A percentile compares a stretch with the other conserved stretches of the same genome.
phyloP scores from a whole-genome alignment of 768 basidiomycete genomes.

The Coprinopsis marcescibilis region DNA sequence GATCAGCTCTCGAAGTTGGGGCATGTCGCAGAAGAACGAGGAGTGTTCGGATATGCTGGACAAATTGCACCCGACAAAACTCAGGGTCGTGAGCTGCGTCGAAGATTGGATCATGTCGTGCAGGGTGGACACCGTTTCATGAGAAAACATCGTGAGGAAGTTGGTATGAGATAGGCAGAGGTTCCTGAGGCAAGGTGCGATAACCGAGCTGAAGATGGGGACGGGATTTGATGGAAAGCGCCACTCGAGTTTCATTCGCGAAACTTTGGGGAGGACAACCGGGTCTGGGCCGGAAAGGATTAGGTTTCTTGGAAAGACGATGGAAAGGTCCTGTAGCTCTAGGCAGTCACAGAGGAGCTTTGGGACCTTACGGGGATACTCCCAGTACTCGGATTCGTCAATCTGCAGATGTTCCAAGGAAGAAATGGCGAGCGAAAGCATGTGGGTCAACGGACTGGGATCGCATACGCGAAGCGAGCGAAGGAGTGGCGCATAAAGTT shows the following conservation, averaged over 20 bases:
- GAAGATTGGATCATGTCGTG: slow-evolving; percentile 14
- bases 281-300: slow-evolving; percentile 9
- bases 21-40: slow-evolving; percentile 8
- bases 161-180: slow-evolving; percentile 12
- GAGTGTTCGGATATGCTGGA: slow-evolving; percentile 8
- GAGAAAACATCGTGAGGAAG: slow-evolving; percentile 7
- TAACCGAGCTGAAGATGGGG: slow-evolving; percentile 14
- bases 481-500: slow-evolving; percentile 13
- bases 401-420: slow-evolving; percentile 11
- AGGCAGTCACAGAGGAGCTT: slow-evolving; percentile 14
- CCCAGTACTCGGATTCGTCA: slow-evolving; percentile 13
- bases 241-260: slow-evolving; percentile 14
- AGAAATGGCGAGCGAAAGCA: slow-evolving; percentile 7
- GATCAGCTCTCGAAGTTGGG: slow-evolving; percentile 10
- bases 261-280: slow-evolving; percentile 15
- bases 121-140: slow-evolving; percentile 9
- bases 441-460: slow-evolving; percentile 15
- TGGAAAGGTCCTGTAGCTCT: slow-evolving; percentile 14
- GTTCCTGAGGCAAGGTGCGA: slow-evolving; percentile 13
- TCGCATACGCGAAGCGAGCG: slow-evolving; percentile 16
- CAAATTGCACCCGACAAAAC: slow-evolving; percentile 14
- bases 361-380: slow-evolving; percentile 14
- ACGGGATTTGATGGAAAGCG: slow-evolving; percentile 12
- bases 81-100: slow-evolving; percentile 9
- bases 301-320: slow-evolving; percentile 16